Evolutionary conservation across 148 eudicot genomes (phyloP).

Genomic region (Fagopyrum tataricum): DNA sequence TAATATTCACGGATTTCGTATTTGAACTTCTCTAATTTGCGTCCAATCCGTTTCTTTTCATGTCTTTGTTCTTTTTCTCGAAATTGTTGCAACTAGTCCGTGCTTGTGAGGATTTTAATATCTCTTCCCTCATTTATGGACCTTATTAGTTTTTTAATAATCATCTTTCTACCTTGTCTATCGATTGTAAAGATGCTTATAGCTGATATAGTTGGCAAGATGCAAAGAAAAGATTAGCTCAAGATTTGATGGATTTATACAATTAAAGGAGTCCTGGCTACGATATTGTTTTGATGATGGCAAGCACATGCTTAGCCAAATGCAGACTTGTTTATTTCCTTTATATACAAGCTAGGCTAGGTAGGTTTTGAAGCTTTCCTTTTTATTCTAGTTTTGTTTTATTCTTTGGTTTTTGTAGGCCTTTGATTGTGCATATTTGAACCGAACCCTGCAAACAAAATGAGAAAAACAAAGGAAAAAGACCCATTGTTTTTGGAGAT

Average conservation of each 20-base stretch:
- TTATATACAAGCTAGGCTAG: background rate
- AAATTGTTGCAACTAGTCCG: background rate
- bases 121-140: background rate
- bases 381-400: background rate
- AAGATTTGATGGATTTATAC: background rate
- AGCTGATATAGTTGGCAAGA: background rate
- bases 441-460: background rate
- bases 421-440: background rate
- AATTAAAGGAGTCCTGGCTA: background rate
- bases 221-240: background rate
- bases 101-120: background rate
- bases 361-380: background rate
- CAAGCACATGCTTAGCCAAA: background rate
- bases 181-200: background rate
- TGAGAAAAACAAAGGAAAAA: background rate
- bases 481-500: background rate
- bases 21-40: background rate
- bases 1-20: background rate
- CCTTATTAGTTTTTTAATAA: background rate
- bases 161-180: background rate
- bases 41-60: conserved; percentile 6
- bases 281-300: background rate
- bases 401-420: background rate
- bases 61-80: background rate
- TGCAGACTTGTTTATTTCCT: background rate